Base-by-base conservation (phyloP, 1,139 yeast genomes). In the Blastobotrys aristatus region DNA sequence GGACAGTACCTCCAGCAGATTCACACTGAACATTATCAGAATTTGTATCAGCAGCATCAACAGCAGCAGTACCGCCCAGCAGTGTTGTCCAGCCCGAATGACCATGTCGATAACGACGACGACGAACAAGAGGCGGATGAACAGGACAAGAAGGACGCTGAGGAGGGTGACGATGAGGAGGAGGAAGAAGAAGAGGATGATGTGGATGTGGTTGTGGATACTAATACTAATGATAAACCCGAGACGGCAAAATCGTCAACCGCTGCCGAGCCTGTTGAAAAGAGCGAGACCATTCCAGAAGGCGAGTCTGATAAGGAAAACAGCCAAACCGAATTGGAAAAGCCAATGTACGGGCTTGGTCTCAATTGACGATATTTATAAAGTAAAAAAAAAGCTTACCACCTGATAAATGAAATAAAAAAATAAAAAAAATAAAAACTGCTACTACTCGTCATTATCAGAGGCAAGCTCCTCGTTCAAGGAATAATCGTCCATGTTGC, bases 1-100 rank as follows among this genome's bases (percentile, higher is more conserved):
- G 84, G 87, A 0, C 89, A 83, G 60, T 84, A 82, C 59, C 69
- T 84, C 56, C 86, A 87, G 13, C 83, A 80, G 60, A 71, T 83
- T 8, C 89, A 82, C 24, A 16, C 22, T 31, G 47, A 44, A 5
- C 44, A 40, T 18, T 37, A 40, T 20, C 27, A 32, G 33, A 38
- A 44, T 18, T 14, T 18, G 22, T 17, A 27, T 18, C 30, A 33
- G 20, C 39, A 41, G 20, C 40, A 37, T 11, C 40, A 37, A 21
- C 40, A 37, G 17, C 40, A 37, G 13, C 32, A 30, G 32, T n/a
- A 30, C 22, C 18, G 40, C 5, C 39, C 39, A 6, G 39, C 39
- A 7, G 11, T n/a, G 11, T 11, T 40, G 43, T 14, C 21, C 2
- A 30, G 26, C 8, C 33, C 35, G 14, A 18, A 18, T 4, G 29